A percentile compares a stretch with the other conserved stretches of the same genome.
Conservation (phyloP, 2,329 filamentous ascomycete genomes). For the Fusarium nisikadoi region DNA sequence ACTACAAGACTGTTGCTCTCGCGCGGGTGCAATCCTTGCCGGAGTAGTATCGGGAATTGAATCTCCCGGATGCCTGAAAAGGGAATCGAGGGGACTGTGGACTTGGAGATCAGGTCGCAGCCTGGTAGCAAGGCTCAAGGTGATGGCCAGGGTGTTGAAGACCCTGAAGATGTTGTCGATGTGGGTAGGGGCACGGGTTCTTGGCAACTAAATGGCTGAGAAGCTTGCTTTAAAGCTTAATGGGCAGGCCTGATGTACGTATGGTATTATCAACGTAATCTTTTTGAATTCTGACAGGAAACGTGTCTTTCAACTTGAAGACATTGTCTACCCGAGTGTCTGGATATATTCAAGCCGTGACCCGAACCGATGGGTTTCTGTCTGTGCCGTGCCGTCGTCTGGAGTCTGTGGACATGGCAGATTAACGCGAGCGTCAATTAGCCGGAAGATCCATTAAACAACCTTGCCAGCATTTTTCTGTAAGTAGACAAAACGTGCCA, state of each 20-base stretch:
- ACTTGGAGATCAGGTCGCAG: slow-evolving; percentile 7
- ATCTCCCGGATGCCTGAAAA: slow-evolving; percentile 13
- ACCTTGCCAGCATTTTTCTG: slow-evolving; percentile 21
- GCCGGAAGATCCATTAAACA: slow-evolving; percentile 34
- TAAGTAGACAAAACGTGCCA: slow-evolving; percentile 36
- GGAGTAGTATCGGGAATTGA: slow-evolving; percentile 2
- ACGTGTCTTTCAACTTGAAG: neutral
- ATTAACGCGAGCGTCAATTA: slow-evolving; percentile 22
- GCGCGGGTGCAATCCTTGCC: neutral
- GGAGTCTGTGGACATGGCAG: neutral
- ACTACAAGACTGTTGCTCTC: neutral
- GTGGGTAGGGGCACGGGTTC: neutral
- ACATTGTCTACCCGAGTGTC: neutral
- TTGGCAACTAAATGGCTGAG: neutral
- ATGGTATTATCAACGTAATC: neutral
- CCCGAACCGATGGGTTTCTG: neutral
- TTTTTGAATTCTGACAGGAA: neutral
- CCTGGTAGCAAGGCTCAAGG: slow-evolving; percentile 7
- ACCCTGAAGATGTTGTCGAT: slow-evolving; percentile 19
- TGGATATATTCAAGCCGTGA: neutral
- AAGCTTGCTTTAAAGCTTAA: neutral
- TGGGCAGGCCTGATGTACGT: neutral
- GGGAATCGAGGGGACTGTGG: neutral
- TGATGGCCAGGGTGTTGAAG: slow-evolving; percentile 17
- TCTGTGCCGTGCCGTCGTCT: slow-evolving; percentile 7